Base-by-base conservation (phyloP, 306 rosid genomes). In the Mucuna pruriens region DNA sequence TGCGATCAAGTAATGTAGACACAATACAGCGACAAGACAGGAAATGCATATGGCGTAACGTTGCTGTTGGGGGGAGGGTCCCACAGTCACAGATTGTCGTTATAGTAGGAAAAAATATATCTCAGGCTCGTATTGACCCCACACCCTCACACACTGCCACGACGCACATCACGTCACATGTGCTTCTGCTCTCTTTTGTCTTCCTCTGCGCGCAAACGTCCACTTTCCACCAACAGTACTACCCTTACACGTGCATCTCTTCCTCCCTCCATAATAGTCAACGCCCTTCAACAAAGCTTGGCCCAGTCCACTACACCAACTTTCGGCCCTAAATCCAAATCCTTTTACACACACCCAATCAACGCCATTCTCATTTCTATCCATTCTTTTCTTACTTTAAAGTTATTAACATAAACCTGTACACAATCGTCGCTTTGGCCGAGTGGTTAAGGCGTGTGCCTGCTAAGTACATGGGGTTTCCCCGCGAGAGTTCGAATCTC, bases 161-260 rank as follows among this genome's bases (percentile, higher is more conserved):
- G 69, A 57, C 85, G 61, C 86, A 73, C 58, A 58, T 80, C 75
- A 51, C 80, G 52, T 80, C 90, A 71, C 93, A 88, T 83, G 91
- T 81, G 87, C 86, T 26, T 75, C 79, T 81, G 75, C 81, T 58
- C 74, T n/a, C 29, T 9, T 55, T 69, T 78, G 81, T 80, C 39
- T 49, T 77, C 58, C 71, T 72, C 76, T 57, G 13, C 60, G 65
- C 78, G 34, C 75, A 62, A 63, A 52, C 60, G 25, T 82, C 82
- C 83, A 66, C 31, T 1, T 1, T 29, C 31, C 11, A n/a, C n/a
- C 40, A 55, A 52, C 55, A 62, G 16, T 58, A 20, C 3, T 15
- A 34, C 3, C 81, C 48, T 25, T 55, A 70, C 91, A 88, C 87
- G 86, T 83, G 89, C 80, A 71, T 13, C 8, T 17, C 65, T 45